Base-by-base conservation (phyloP, 768 basidiomycete genomes). In the Amanita exitialis region DNA sequence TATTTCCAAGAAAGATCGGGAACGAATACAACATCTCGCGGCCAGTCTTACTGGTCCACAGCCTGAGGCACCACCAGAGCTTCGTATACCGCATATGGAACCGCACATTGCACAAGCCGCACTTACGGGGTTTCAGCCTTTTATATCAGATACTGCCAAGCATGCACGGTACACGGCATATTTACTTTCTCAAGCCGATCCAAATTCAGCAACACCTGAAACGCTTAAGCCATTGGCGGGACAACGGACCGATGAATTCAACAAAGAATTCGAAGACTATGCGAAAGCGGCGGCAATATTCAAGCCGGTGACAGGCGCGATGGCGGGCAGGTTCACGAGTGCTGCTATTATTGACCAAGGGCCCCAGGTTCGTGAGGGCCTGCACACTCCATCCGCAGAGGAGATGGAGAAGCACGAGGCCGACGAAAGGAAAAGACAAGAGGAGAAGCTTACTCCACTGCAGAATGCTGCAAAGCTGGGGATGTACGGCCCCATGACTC, bases 241-340 rank as follows among this genome's bases (percentile, higher is more conserved):
- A 0, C 88, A 92, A 62, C 73, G 65, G 10, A 67, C 71, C 5
- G 81, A 86, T 25, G 79, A 79, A 18, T 90, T 89, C 63, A 80
- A 85, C 58, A 83, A 82, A 56, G 96, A 99, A 64, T 68, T 95
- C 27, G 72, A 72, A 37, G 91, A 95, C 58, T 97, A 91, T 56
- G 80, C 88, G 2, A 90, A 92, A 62, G 77, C 91, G 0, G 95
- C 95, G 0, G 68, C 76, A 21, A 78, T 98, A 25, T 98, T 97
- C 71, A 91, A 91, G 59, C 96, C 96, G 0, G 80, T 94, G 57
- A 79, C 82, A 0, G 90, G 86, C 2, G 90, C 90, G 13, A 97
- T 98, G 90, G 91, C 92, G 0, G 86, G 82, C 18, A 78, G 95
- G n/a, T 98, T 98, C 65, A 91, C 87, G 4, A 86, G 80, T 51